These are phyloP conservation scores for Hymenoscyphus infarciens DNA, from an alignment of 2,329 filamentous ascomycete species.

Conservation along the genomic window DNA sequence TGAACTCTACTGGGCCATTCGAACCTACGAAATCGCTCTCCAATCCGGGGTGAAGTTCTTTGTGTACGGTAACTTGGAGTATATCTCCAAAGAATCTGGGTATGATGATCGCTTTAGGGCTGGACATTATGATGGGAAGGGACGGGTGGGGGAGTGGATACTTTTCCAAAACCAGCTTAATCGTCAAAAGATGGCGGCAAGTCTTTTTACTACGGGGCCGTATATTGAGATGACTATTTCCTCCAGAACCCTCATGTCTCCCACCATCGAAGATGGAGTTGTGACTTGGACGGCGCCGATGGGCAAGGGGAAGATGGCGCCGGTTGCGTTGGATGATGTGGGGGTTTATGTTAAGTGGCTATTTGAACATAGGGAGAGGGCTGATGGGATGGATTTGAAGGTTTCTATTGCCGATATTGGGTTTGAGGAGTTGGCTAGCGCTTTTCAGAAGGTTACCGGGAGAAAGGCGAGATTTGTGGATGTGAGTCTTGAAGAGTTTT, in stretches of 20 bases:
- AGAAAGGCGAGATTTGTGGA: constrained; percentile 42
- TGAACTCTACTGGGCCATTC: constrained; percentile 47
- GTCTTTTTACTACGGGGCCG: constrained; percentile 42
- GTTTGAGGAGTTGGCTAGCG: constrained; percentile 40
- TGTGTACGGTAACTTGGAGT: constrained; percentile 49
- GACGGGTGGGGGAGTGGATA: constrained; percentile 45
- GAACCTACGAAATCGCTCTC: constrained; percentile 41
- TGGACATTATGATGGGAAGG: constrained; percentile 49
- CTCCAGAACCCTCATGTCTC: constrained; percentile 39
- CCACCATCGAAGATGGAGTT: constrained; percentile 39
- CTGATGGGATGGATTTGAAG: constrained; percentile 45
- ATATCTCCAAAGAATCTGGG: constrained; percentile 44
- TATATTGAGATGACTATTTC: constrained; percentile 46
- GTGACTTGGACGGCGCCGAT: constrained; percentile 43
- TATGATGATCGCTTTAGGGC: constrained; percentile 44
- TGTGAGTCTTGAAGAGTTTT: constrained; percentile 38
- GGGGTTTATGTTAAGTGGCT: constrained; percentile 46
- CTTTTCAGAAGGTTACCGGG: constrained; percentile 43
- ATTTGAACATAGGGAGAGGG: constrained; percentile 43
- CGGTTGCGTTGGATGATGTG: constrained; percentile 46
- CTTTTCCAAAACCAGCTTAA: constrained; percentile 40
- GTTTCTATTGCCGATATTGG: constrained; percentile 42
- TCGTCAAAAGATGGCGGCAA: constrained; percentile 35
- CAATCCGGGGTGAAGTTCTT: constrained; percentile 44
- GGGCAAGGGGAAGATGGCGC: constrained; percentile 39